A percentile compares a stretch with the other conserved stretches of the same genome.
Evolutionary conservation across 2,329 filamentous ascomycete genomes (phyloP).

Genomic region (Xylariaceae sp.): DNA sequence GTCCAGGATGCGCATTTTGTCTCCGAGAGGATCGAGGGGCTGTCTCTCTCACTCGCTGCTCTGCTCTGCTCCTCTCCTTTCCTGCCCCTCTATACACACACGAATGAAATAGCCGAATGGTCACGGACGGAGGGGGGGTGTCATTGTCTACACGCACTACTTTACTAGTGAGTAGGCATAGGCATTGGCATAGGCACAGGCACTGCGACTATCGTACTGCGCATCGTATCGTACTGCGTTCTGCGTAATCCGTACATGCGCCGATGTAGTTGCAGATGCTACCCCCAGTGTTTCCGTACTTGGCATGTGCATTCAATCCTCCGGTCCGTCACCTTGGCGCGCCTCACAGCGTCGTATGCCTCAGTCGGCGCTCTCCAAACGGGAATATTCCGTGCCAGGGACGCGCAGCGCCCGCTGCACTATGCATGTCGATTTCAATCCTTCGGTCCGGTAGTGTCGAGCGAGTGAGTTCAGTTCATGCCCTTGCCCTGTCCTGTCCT

Average conservation of each 20-base stretch:
- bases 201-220: too few relatives aligned
- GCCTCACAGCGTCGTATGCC: conserved; percentile 12
- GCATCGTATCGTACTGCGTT: too few relatives aligned
- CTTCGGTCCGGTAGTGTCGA: neutral
- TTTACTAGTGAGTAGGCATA: neutral
- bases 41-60: neutral
- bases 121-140: neutral
- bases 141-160: too few relatives aligned
- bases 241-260: too few relatives aligned
- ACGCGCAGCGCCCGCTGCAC: conserved; percentile 1
- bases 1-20: neutral
- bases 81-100: neutral
- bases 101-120: neutral
- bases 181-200: too few relatives aligned
- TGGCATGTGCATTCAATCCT: conserved; percentile 15
- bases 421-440: neutral
- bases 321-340: conserved; percentile 10
- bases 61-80: neutral
- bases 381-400: conserved; percentile 9
- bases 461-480: neutral
- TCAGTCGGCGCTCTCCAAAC: conserved; percentile 13
- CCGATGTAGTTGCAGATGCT: neutral
- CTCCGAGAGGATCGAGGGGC: neutral
- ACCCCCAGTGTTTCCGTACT: conserved; percentile 6
- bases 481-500: neutral